Base-by-base conservation (phyloP, 2,329 filamentous ascomycete species). In the Didymella pinodella region DNA sequence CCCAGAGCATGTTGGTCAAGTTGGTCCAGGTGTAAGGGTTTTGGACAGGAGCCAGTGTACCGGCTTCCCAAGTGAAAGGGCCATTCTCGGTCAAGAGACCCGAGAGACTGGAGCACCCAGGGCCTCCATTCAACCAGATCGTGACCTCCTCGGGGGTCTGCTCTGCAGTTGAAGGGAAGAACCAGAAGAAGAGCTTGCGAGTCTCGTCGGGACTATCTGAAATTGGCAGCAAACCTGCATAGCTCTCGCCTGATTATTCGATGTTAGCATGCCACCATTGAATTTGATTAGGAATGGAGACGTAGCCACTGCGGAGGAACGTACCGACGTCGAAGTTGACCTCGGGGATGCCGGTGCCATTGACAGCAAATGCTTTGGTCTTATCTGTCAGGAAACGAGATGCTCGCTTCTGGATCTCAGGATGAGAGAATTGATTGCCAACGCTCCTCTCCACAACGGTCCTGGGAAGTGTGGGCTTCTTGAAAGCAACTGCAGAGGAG, bases 71-170 rank as follows among this genome's bases (percentile, higher is more conserved):
- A 1, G 65, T 73, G 50, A 76, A 76, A 0, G 90, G 89, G 0
- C 91, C 90, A 66, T 92, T 93, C 67, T 94, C 91, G 49, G 91
- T 89, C 10, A 94, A 74, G 1, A 93, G 80, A 7, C 89, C 90
- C 64, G 88, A 83, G 7, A 92, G 81, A 1, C 36, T 40, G 36
- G 36, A 40, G 18, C 36, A 40, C 7, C 36, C 36, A 20, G 36
- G 36, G 11, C 36, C 36, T 40, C 36, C 36, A 7, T 25, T 64
- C 64, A 62, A 71, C 76, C 78, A 90, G 47, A 90, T 86, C 1
- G 86, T 75, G 38, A 90, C 83, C 61, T 90, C 87, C 48, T 88
- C 82, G 0, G 79, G 76, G 0, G 81, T 80, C 6, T 79, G 70
- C 1, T 78, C 70, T 34, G 85, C 84, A 0, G 79, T 79, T 0